Evolutionary conservation across 345 rosid species (phyloP).

Genomic region (Syzygium jambos): DNA sequence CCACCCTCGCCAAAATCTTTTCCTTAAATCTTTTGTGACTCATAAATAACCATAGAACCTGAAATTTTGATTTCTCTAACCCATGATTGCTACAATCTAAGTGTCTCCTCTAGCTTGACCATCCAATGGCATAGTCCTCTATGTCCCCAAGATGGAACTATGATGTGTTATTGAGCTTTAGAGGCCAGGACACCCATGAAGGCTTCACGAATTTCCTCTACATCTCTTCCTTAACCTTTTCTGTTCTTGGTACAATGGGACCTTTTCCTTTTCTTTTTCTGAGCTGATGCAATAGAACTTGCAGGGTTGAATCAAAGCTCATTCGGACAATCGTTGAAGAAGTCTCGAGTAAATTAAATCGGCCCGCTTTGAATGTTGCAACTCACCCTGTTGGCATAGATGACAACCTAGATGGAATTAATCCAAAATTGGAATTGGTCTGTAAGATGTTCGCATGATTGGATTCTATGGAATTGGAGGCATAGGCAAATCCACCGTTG

Average conservation of each 20-base stretch:
- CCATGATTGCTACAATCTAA: not conserved
- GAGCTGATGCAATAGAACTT: not conserved
- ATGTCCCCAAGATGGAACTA: constrained; percentile 2
- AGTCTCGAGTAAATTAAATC: constrained; percentile 13
- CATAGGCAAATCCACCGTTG: constrained; percentile 17
- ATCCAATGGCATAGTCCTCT: not conserved
- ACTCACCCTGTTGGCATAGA: constrained; percentile 10
- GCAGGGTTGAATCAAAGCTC: constrained; percentile 5
- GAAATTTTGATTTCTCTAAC: not conserved
- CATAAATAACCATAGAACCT: not conserved
- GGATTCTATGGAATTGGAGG: constrained; percentile 15
- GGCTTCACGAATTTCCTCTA: constrained; percentile 16
- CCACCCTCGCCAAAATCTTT: not conserved
- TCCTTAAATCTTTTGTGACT: not conserved
- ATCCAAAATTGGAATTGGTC: not conserved
- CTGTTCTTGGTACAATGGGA: not conserved
- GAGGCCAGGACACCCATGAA: constrained; percentile 19
- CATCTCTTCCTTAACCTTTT: not conserved
- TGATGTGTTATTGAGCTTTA: constrained; percentile 25
- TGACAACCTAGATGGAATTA: not conserved
- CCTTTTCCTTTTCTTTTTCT: not conserved
- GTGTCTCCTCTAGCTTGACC: not conserved
- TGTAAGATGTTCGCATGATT: constrained; percentile 3
- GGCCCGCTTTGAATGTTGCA: constrained; percentile 6
- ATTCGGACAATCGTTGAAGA: constrained; percentile 11